Evolutionary conservation across 176 grass and related monocot genomes (phyloP), one percentile per base, ranked within the genome.

Genomic region (sorghum (Sorghum bicolor)): DNA sequence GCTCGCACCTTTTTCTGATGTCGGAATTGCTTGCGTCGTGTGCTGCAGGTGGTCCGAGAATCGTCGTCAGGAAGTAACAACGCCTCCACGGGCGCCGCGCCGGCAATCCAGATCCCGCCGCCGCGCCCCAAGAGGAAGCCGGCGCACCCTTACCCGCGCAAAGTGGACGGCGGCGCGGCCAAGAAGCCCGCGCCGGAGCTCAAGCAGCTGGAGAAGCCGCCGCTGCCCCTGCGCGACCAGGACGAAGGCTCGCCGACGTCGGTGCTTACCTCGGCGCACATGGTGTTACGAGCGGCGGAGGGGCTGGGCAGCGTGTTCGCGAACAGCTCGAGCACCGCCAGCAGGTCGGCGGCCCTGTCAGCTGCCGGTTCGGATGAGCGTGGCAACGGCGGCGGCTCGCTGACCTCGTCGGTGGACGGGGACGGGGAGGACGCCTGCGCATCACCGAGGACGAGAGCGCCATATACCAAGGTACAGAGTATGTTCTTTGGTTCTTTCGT

Each of bases 41-140:
- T 70, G 74, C 25, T 83, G 43, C 83, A 90, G 95, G 91, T 98
- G 28, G 83, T 47, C 63, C 82, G 89, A 58, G 93, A 92, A 73
- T 92, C 93, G 4, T 80, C 93, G 20, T 80, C 87, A 5, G 80
- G 87, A n/a, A 77, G 88, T 22, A 79, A 50, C 61, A 72, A 53
- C 82, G 40, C 37, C 28, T 50, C 81, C 36, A 22, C 78, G 15
- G 67, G 86, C 39, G 84, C 74, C 4, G 30, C 65, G 13, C 81
- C 80, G 43, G 66, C 83, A 34, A 93, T 98, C 73, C 90, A 93
- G 82, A 95, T 98, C 67, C 96, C 96, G 14, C 96, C 93, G 34
- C 96, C 96, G 75, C 91, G 96, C 45, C 96, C 96, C 5, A 98
- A 98, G 91, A 92, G 91, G 85, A 98, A 98, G 19, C 93, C 93